phyloP scores from a whole-genome alignment of 208 protist species.

The Leishmania tarentolae region DNA sequence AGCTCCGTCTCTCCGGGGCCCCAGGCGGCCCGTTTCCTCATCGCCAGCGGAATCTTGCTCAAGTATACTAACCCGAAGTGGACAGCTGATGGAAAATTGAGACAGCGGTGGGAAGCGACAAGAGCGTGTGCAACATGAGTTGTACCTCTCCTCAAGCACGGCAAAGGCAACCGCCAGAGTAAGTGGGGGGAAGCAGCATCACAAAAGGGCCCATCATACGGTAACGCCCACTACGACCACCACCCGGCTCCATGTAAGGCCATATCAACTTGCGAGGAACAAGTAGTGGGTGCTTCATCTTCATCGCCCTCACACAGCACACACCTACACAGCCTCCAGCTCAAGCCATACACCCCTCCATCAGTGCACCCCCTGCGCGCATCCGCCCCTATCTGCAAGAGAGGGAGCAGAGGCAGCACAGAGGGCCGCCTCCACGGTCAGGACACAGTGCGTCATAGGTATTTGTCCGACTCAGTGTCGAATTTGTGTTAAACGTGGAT shows the following conservation, averaged over 20 bases:
- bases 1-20: too few species aligned
- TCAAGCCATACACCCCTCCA: background rate
- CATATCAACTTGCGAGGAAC: too few species aligned
- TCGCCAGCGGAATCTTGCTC: too few species aligned
- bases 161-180: background rate
- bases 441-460: conserved; percentile 39
- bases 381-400: background rate
- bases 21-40: too few species aligned
- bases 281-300: too few species aligned
- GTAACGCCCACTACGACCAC: background rate
- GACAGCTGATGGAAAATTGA: background rate
- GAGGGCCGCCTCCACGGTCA: conserved; percentile 28
- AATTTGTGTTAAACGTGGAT: conserved; percentile 42
- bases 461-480: conserved; percentile 45
- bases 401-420: background rate
- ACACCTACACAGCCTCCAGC: background rate
- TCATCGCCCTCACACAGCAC: background rate
- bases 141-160: background rate
- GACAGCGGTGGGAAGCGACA: conserved; percentile 41
- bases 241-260: background rate
- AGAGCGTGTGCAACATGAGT: conserved; percentile 6
- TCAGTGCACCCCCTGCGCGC: conserved; percentile 1
- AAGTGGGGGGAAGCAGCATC: background rate
- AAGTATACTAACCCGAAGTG: conserved; percentile 46
- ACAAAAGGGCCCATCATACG: background rate